phyloP scores from a whole-genome alignment of 2,329 filamentous ascomycete species.

The Cercospora beticola region DNA sequence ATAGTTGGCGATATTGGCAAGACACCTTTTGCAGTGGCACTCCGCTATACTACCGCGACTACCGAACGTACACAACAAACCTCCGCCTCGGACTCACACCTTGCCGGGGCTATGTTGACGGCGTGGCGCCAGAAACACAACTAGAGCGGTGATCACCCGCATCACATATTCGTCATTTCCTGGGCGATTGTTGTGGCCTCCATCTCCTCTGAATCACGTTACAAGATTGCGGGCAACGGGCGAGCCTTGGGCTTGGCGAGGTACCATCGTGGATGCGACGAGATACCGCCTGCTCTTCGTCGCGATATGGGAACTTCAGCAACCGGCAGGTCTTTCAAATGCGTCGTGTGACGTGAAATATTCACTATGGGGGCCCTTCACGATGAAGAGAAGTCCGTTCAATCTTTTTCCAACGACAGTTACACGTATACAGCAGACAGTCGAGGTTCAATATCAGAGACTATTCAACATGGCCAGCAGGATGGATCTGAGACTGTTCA shows the following conservation, averaged over 20 bases:
- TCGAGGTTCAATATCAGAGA: background rate
- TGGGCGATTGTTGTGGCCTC: background rate
- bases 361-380: background rate
- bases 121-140: background rate
- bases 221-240: background rate
- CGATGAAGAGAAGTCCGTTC: background rate
- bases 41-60: background rate
- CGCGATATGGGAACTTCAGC: background rate
- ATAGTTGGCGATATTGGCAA: background rate
- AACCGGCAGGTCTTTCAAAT: background rate
- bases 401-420: background rate
- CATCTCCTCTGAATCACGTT: background rate
- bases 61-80: background rate
- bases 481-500: background rate
- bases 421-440: background rate
- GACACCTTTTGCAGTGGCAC: background rate
- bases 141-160: background rate
- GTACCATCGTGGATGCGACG: background rate
- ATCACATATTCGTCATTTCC: background rate
- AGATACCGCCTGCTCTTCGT: background rate
- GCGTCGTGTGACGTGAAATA: background rate
- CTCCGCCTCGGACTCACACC: background rate
- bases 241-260: background rate
- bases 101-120: conserved; percentile 4
- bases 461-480: background rate